Base-by-base conservation (phyloP, 2,329 filamentous ascomycete species). In the Trichoderma atroviride region DNA sequence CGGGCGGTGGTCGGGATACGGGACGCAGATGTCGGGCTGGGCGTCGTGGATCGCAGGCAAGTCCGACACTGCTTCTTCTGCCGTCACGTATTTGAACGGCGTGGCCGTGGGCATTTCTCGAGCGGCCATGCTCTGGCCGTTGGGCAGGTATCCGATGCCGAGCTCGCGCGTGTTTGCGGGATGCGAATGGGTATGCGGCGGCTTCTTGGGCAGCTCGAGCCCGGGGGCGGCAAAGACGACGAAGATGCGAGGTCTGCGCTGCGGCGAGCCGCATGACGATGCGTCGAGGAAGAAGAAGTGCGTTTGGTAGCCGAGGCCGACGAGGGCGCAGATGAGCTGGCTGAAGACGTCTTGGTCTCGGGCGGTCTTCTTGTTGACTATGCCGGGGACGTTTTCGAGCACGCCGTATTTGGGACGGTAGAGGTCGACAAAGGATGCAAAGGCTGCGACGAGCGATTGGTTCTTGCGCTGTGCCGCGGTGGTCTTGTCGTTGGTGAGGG, bases 291-390 rank as follows among this genome's bases (percentile, higher is more conserved):
- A 82, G 68, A 89, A 88, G 47, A 92, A 85, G 52, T 91, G 87
- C 0, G 88, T 82, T 75, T 96, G 92, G 73, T 96, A 96, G 0
- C 92, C 92, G 71, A 96, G 83, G 0, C 90, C 91, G 0, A 95
- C 89, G 0, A 96, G 80, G 0, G 89, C 85, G 71, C 90, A 92
- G 11, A 96, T 83, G 0, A 96, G 81, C 73, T 94, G 92, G 1
- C 89, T 89, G 63, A 94, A 89, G 0, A 92, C 87, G 69, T 92
- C 92, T 24, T 90, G 83, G 4, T 84, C 79, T 19, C 84, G 79
- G 37, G 78, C 79, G 7, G 75, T 74, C 22, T 77, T 81, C 22
- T 81, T 80, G 58, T 80, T 84, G 0, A 91, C 85, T 80, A 95
- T 92, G 0, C 81, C 83, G 0, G 87, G 79, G 0, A 96, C 93